phyloP scores from a whole-genome alignment of 106 monocot genomes.

The Dendrobium huoshanense region DNA sequence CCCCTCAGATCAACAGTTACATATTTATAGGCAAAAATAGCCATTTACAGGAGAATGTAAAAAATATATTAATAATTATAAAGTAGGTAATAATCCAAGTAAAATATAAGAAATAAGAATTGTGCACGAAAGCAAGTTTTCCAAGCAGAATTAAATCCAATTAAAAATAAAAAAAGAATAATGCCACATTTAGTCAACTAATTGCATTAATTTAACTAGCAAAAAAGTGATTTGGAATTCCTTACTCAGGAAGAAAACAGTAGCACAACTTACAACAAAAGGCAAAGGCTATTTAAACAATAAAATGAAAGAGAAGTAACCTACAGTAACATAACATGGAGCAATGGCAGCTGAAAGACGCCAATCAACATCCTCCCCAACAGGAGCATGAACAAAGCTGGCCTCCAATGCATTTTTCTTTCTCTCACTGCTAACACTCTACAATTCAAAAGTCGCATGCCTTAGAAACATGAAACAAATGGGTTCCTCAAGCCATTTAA shows the following conservation, averaged over 20 bases:
- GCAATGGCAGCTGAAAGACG: slow-evolving; percentile 81
- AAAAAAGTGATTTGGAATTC: background rate
- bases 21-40: background rate
- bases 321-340: slow-evolving; percentile 96
- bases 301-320: slow-evolving; percentile 4
- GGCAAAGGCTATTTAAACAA: background rate
- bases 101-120: background rate
- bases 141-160: background rate
- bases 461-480: background rate
- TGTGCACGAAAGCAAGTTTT: background rate
- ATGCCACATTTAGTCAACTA: background rate
- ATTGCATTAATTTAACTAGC: background rate
- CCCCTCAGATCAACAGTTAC: background rate
- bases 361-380: slow-evolving; percentile 80
- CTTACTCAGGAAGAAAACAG: background rate
- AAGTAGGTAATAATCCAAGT: background rate
- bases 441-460: background rate
- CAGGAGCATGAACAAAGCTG: slow-evolving; percentile 76
- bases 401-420: slow-evolving; percentile 84
- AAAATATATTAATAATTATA: background rate
- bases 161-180: background rate
- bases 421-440: slow-evolving; percentile 81
- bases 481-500: background rate
- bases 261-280: background rate
- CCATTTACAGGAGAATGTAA: background rate